phyloP scores from a whole-genome alignment of 306 rosid species.

The Corylus heterophylla region DNA sequence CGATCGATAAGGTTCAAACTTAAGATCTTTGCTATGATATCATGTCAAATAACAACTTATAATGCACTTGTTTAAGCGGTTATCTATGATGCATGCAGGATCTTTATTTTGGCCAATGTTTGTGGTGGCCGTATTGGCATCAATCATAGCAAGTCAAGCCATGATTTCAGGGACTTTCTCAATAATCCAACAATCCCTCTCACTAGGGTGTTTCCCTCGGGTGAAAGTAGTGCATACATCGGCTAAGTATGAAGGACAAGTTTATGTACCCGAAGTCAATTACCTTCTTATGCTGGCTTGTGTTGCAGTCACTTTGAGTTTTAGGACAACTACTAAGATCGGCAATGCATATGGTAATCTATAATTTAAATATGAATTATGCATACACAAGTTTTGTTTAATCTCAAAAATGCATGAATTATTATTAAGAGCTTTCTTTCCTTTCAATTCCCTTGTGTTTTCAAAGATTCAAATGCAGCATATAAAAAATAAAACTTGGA shows the following conservation, averaged over 20 bases:
- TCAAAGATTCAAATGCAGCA: not conserved
- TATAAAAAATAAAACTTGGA: not conserved
- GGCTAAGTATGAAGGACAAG: conserved; percentile 64
- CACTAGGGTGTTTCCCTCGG: conserved; percentile 79
- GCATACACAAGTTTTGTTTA: not conserved
- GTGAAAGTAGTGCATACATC: conserved; percentile 79
- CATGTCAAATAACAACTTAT: too few relatives aligned
- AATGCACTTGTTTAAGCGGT: too few relatives aligned
- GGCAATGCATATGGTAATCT: conserved; percentile 76
- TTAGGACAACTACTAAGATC: conserved; percentile 46
- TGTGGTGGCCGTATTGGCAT: conserved; percentile 57
- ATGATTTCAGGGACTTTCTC: conserved; percentile 82
- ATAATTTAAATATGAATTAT: not conserved
- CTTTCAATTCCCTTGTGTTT: not conserved
- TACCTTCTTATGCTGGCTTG: conserved; percentile 77
- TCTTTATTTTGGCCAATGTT: conserved; percentile 69
- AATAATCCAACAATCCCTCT: conserved; percentile 68
- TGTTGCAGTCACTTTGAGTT: conserved; percentile 54
- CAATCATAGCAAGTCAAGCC: conserved; percentile 86
- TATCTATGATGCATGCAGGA: conserved; percentile 29
- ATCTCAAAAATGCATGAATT: too few relatives aligned
- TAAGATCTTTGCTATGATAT: too few relatives aligned
- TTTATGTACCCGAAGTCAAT: conserved; percentile 70
- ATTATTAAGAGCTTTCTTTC: not conserved
- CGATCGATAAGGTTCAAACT: too few relatives aligned